Evolutionary conservation across 371 early-diverging fungal genomes (phyloP), one percentile per base, ranked within the genome.

Genomic region (Zychaea mexicana): DNA sequence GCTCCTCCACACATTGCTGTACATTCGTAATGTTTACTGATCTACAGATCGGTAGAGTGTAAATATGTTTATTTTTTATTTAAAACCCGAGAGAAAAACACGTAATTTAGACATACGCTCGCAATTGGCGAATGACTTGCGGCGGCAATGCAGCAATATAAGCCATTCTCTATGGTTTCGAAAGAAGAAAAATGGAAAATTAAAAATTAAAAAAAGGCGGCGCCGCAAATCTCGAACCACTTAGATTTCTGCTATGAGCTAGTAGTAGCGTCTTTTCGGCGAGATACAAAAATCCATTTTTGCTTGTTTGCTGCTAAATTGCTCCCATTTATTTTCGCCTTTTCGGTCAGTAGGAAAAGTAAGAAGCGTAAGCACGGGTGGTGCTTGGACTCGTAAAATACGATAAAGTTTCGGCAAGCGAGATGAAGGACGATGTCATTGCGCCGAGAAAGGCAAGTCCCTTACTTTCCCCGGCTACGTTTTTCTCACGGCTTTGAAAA

Each of bases 1-100:
- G 79, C 54, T 91, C 89, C 12, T 74, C 62, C 26, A 84, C 60
- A 60, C 89, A 89, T 55, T 84, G 84, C 12, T 75, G 65, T 33
- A 87, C 56, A 13, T 85, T 77, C 26, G 73, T 71, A 47, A 87
- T 78, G 47, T 82, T 74, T 31, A 87, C 61, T 7, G 83, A 77
- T 36, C 82, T 81, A 60, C 8, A 49, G 5, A 33, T 33, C 12
- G 12, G 12, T 36, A 36, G 15, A 1, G 36, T 36, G 36, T 36
- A 36, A 31, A n/a, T 31, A 24, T 30, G 12, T 33, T 27, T 8
- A 19, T 0, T 19, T 33, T 52, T 39, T 65, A 52, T 55, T 38
- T 45, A 15, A 10, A 10, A 10, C 0, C 15, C 36, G 36, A 6
- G 15, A 3, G 15, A 42, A 17, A 42, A 12, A 42, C 13, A 15